phyloP scores from a whole-genome alignment of 768 basidiomycete genomes.

The Boletus pseudopeckii region DNA sequence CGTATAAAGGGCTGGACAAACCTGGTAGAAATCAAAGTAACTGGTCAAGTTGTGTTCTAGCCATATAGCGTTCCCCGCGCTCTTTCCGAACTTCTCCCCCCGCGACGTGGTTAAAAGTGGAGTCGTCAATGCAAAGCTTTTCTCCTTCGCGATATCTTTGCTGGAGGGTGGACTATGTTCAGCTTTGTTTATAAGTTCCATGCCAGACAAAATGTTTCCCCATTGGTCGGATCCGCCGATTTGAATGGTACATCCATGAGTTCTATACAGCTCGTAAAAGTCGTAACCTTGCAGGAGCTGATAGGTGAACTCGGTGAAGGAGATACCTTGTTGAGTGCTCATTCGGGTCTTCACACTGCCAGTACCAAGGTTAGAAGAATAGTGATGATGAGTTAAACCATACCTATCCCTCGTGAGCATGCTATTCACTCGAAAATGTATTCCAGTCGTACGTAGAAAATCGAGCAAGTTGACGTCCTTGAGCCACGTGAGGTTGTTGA shows the following conservation, averaged over 20 bases:
- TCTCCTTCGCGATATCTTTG: conserved; percentile 20
- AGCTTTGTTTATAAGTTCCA: conserved; percentile 77
- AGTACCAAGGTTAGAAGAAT: conserved; percentile 6
- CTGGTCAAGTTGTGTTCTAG: conserved; percentile 75
- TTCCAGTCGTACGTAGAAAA: conserved; percentile 80
- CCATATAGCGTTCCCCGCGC: conserved; percentile 94
- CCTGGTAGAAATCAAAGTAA: conserved; percentile 94
- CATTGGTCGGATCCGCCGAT: conserved; percentile 97
- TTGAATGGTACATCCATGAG: conserved; percentile 75
- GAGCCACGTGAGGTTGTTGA: conserved; percentile 80
- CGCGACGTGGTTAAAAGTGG: conserved; percentile 87
- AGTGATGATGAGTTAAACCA: conserved; percentile 12
- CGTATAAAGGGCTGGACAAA: conserved; percentile 22
- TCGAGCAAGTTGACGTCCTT: conserved; percentile 69
- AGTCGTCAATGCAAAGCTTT: conserved; percentile 83
- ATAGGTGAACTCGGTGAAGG: conserved; percentile 98
- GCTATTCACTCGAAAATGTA: conserved; percentile 75
- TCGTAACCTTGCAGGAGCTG: conserved; percentile 97
- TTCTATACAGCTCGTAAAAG: conserved; percentile 71
- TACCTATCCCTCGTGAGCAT: conserved; percentile 94
- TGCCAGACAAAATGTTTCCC: conserved; percentile 94
- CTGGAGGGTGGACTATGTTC: conserved; percentile 8
- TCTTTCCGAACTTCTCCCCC: conserved; percentile 98
- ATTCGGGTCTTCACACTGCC: conserved; percentile 80
- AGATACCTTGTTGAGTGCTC: conserved; percentile 78